These are phyloP conservation scores for Didymella sp. DNA, from an alignment of 2,329 filamentous ascomycete genomes.

Conservation along the genomic window DNA sequence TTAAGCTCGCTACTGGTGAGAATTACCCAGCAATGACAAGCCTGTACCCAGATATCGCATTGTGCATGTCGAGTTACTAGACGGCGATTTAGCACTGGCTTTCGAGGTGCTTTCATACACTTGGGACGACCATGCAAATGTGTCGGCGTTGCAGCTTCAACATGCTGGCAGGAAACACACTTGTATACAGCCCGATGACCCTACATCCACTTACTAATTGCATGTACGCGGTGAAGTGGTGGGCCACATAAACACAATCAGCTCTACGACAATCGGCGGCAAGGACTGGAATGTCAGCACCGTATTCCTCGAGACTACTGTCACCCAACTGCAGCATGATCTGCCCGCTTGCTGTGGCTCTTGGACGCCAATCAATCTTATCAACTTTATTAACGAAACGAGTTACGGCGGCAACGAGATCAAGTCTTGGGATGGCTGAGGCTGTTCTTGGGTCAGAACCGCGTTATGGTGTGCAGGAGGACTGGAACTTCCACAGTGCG, in stretches of 20 bases:
- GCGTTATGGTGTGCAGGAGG: background rate
- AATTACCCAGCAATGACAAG: background rate
- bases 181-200: background rate
- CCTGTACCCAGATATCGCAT: conserved; percentile 9
- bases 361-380: background rate
- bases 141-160: conserved; percentile 14
- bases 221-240: background rate
- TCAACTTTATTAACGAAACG: background rate
- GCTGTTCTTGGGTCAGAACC: background rate
- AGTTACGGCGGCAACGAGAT: background rate
- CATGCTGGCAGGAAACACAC: background rate
- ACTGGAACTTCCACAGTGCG: background rate
- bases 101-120: conserved; percentile 33
- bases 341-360: background rate
- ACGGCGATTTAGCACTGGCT: background rate
- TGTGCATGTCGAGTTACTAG: conserved; percentile 13
- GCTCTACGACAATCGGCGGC: background rate
- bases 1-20: background rate
- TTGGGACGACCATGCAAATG: conserved; percentile 20
- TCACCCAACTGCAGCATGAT: background rate
- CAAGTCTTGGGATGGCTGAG: background rate
- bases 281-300: background rate
- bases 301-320: background rate
- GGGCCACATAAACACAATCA: background rate
- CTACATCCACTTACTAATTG: background rate